A percentile compares a stretch with the other conserved stretches of the same genome.
Conservation (phyloP, 169 alveolate species). For the Plasmodium knowlesi region DNA sequence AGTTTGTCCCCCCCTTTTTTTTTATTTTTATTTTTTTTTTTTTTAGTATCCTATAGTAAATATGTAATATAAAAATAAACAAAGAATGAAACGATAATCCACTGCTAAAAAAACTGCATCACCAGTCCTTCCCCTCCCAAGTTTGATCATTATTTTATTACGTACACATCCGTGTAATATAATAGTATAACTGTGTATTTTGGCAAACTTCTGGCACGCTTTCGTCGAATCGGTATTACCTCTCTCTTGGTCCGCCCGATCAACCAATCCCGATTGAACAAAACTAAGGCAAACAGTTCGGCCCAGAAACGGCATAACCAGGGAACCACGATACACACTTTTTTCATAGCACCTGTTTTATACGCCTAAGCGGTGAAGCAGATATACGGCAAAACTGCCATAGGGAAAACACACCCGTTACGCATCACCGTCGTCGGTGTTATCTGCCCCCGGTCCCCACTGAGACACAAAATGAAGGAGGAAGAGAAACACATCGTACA, state of each 20-base stretch:
- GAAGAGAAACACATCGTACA: constrained; percentile 1
- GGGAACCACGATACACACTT: background rate
- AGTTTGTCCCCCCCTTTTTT: background rate
- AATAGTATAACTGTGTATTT: background rate
- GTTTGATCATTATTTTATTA: background rate
- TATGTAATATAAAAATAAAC: background rate
- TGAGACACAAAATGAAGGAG: background rate
- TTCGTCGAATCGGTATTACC: background rate
- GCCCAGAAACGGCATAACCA: background rate
- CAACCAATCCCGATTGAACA: background rate
- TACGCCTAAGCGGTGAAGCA: background rate
- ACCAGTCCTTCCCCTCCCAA: background rate
- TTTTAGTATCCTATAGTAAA: background rate
- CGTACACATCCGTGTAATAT: background rate
- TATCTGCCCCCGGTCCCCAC: background rate
- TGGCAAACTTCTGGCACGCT: background rate
- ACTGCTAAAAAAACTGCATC: background rate
- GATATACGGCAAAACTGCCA: background rate
- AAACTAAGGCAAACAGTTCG: background rate
- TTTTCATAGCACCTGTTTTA: background rate
- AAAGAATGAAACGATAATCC: constrained; percentile 1
- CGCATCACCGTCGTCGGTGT: background rate
- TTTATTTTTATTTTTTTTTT: background rate
- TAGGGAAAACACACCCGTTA: background rate
- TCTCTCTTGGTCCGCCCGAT: background rate